Base-by-base conservation (phyloP, 192 early-diverging fungal genomes). In the Linnemannia schmuckeri region DNA sequence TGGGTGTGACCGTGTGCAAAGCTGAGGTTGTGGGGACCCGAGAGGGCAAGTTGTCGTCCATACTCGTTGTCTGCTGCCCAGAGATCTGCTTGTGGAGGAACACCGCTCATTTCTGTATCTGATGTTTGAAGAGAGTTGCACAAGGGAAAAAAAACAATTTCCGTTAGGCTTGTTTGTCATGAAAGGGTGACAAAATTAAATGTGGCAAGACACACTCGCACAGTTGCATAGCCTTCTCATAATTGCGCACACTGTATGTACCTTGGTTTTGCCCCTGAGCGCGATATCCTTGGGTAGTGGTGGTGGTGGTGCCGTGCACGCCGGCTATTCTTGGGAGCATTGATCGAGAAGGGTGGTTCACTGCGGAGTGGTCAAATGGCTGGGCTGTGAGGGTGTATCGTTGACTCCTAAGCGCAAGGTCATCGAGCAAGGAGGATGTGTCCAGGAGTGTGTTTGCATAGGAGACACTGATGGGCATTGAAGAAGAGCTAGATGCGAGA, bases 351-450 rank as follows among this genome's bases (percentile, higher is more conserved):
- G 70, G 27, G 24, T 63, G 10, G 22, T 44, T 4, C 18, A 20
- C 30, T 24, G 15, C 41, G 38, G 70, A n/a, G 18, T 80, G 78
- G 20, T 54, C 46, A 33, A 79, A 61, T 18, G 47, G 30, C 10
- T 73, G 72, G 42, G 70, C 20, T 27, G 70, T 74, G 55, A 57
- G 54, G 1, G 41, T 40, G 42, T 80, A 80, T 20, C 71, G n/a
- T 5, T 22, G 37, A 37, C 54, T 22, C 41, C 41, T 44, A 42
- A 80, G 37, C 1, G 37, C 30, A 35, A 80, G 30, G 13, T 81
- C 46, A 12, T 61, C 70, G 1, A 75, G 41, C 40, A 72, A 20
- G 18, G 57, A 38, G 6, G 57, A 40, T 37, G 13, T 38, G 9
- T 49, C 80, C 20, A 81, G 33, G n/a, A 79, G 68, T 2, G 74